Evolutionary conservation across 176 grass and related monocot genomes (phyloP), one percentile per base, ranked within the genome.

Genomic region (Typha latifolia): DNA sequence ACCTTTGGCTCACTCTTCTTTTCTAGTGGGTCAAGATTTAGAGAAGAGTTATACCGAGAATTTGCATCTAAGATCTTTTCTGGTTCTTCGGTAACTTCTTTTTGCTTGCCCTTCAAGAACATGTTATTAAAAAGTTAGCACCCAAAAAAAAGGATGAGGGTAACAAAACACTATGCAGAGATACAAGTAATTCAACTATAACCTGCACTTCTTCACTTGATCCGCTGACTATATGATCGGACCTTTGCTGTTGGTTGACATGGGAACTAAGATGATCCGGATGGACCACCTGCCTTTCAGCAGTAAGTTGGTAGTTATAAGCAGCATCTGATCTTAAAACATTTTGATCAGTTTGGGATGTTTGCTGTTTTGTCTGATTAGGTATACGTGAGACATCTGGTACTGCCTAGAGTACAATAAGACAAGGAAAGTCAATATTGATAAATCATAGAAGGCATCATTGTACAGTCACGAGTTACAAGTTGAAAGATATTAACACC

Each of bases 1-100:
- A 99, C 94, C 94, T 99, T 86, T 14, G 47, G 32, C 78, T 79
- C 80, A 61, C 20, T 64, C 53, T 73, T 89, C 66, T 88, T 67
- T 67, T 86, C 88, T 79, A 70, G 62, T 63, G 63, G 75, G 29
- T 82, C 84, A 79, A 81, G 73, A 12, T 69, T 81, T 64, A 49
- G 49, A 19, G 69, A 62, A 79, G 62, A 75, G 76, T 11, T 81
- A 49, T 77, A 68, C 47, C 37, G 62, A 67, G 72, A 49, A 69
- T 70, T 82, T 8, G 63, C 72, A 77, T 67, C 69, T 74, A 73
- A 69, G 62, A 49, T 57, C 5, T 61, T 69, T 53, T 77, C 73
- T 24, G 75, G 51, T 34, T 85, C 72, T 47, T 77, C 64, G 8
- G 62, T 37, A 23, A 29, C 3, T 18, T 80, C 32, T 48, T 72